Base-by-base conservation (phyloP, 352 stramenopile species). In the Hyaloperonospora brassicae region DNA sequence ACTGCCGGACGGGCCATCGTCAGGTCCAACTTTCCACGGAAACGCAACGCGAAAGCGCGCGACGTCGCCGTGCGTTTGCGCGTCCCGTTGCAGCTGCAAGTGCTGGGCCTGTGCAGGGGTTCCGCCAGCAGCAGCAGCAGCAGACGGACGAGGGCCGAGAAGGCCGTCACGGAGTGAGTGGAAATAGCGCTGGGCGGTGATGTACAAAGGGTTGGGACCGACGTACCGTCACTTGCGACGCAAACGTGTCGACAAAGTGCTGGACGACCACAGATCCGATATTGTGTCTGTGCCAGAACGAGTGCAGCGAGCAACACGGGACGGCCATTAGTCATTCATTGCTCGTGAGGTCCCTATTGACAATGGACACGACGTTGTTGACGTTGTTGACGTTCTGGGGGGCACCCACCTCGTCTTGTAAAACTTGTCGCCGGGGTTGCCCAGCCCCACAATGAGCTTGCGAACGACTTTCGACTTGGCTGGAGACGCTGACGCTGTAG, bases 361-460 rank as follows among this genome's bases (percentile, higher is more conserved):
- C 17, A 17, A 17, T 17, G 8, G 8, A 34, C 27, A 34, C 27
- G 27, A 34, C 8, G 4, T 4, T 9, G 27, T 4, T 34, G 27
- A 34, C 27, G 39, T 1, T 2, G 23, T 10, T 44, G 11, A 14
- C 17, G 13, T 25, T 11, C 44, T 14, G 38, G 23, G 44, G 22
- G 59, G 10, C 55, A 90, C 83, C 83, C 55, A 90, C 83, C 83
- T 68, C 14, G 84, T 94, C 52, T 75, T 73, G n/a, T 60, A 65
- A 55, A 76, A 94, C 55, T 94, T 90, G 51, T 90, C 72, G 50
- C 82, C 80, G 6, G 84, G 82, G 52, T 94, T 94, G 31, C 84
- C 84, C 43, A 94, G 56, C n/a, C 84, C 84, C 2, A 94, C 84
- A 36, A 94, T 59, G 27, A 94, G 66, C 54, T 91, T 91, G 51